Evolutionary conservation across 306 rosid species (phyloP).

Genomic region (Neltuma alba): DNA sequence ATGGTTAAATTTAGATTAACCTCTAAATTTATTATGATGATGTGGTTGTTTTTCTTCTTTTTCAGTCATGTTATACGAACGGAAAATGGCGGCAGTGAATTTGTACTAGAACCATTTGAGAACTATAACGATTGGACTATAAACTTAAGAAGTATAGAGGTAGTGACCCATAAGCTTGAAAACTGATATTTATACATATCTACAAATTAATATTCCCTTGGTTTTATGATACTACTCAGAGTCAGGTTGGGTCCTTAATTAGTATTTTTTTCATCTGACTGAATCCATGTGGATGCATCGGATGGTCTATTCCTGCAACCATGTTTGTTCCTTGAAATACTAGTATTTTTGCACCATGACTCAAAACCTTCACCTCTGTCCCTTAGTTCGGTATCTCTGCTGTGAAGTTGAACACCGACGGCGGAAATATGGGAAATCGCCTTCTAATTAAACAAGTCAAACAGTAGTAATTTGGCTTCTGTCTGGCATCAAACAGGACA

Average conservation of each 20-base stretch:
- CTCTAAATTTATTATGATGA: no score
- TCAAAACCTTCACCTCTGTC: no score
- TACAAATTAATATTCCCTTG: background rate
- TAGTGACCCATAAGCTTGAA: background rate
- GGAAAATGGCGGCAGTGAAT: background rate
- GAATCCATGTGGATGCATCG: no score
- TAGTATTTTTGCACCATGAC: slow-evolving; percentile 44
- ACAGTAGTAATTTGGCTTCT: slow-evolving; percentile 41
- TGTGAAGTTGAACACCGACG: slow-evolving; percentile 41
- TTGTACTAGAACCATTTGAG: background rate
- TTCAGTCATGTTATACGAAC: no score
- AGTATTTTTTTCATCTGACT: background rate
- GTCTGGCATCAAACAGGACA: slow-evolving; percentile 47
- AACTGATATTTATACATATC: no score
- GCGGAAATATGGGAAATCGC: slow-evolving; percentile 53
- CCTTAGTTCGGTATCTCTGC: slow-evolving; percentile 42
- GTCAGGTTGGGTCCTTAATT: background rate
- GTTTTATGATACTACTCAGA: background rate
- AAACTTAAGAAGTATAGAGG: no score
- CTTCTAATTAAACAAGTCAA: no score
- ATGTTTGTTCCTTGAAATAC: slow-evolving; percentile 56
- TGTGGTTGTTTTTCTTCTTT: no score
- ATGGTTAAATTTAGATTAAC: no score
- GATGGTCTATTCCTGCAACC: no score
- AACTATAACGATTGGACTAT: background rate